Evolutionary conservation across 2,329 filamentous ascomycete genomes (phyloP).

Genomic region (Trichophyton verrucosum): DNA sequence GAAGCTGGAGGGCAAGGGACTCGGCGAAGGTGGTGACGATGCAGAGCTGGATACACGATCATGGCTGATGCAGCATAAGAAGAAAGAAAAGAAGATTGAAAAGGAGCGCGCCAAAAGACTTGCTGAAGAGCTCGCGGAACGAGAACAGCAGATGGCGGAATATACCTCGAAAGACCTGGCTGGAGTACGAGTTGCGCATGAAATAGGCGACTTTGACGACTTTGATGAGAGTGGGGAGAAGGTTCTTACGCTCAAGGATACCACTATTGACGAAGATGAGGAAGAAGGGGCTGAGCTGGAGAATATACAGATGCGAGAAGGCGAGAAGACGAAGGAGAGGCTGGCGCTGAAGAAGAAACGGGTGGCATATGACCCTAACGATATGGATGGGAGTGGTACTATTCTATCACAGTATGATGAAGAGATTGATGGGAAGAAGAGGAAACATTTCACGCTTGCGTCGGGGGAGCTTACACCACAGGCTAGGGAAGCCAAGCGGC

Average conservation of each 20-base stretch:
- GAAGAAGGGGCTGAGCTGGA: conserved; percentile 78
- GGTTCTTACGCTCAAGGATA: conserved; percentile 87
- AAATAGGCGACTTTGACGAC: conserved; percentile 63
- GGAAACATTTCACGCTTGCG: conserved; percentile 77
- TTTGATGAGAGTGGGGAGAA: conserved; percentile 74
- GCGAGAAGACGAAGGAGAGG: conserved; percentile 45
- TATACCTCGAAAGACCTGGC: conserved; percentile 80
- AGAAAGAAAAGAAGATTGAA: conserved; percentile 81
- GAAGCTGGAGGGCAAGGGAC: conserved; percentile 65
- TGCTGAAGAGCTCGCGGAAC: conserved; percentile 66
- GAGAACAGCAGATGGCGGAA: conserved; percentile 55
- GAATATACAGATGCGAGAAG: conserved; percentile 31
- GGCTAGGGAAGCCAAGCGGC: conserved; percentile 45
- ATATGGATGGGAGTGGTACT: conserved; percentile 50
- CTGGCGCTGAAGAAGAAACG: conserved; percentile 83
- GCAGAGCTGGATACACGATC: conserved; percentile 63
- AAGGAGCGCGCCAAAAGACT: conserved; percentile 55
- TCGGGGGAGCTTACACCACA: conserved; percentile 59
- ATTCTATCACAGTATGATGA: conserved; percentile 91
- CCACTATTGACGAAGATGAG: conserved; percentile 69
- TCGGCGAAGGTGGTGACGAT: conserved; percentile 58
- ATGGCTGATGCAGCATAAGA: conserved; percentile 84
- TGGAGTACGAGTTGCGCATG: conserved; percentile 84
- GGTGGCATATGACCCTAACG: conserved; percentile 75
- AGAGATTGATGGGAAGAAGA: conserved; percentile 81